Percentiles rank a stretch among this genome's conserved stretches.
Evolutionary conservation across 2,329 filamentous ascomycete species (phyloP).

Genomic region (Stachybotrys chlorohalonatus): DNA sequence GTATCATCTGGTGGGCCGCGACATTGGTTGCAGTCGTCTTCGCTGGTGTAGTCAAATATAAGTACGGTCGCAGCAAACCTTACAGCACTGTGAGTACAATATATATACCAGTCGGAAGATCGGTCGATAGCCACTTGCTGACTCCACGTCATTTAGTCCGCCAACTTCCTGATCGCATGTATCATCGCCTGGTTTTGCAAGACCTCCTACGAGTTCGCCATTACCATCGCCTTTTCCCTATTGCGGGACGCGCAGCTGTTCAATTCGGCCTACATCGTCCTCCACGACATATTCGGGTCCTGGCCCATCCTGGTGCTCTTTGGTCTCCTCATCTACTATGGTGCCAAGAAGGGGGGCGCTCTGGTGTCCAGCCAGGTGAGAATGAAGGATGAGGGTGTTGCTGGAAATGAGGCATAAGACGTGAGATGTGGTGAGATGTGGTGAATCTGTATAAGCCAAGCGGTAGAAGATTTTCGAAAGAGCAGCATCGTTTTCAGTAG

Average conservation of each 20-base stretch:
- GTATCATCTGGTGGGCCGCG: background rate
- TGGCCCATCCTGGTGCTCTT: slow-evolving; percentile 17
- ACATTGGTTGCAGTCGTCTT: background rate
- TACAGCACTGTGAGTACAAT: background rate
- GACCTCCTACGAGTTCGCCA: background rate
- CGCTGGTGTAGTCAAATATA: background rate
- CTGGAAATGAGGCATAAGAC: too few relatives aligned
- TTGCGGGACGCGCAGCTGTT: background rate
- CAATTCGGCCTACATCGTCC: slow-evolving; percentile 7
- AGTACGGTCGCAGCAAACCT: background rate
- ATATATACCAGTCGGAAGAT: too few relatives aligned
- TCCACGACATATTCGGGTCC: slow-evolving; percentile 12
- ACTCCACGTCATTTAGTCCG: background rate
- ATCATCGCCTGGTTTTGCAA: background rate
- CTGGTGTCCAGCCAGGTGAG: slow-evolving; percentile 13
- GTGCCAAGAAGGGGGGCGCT: slow-evolving; percentile 14
- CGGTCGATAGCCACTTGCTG: too few relatives aligned
- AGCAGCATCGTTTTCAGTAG: too few relatives aligned
- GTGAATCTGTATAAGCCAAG: too few relatives aligned
- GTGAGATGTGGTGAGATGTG: too few relatives aligned
- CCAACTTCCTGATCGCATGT: background rate
- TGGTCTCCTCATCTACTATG: slow-evolving; percentile 16
- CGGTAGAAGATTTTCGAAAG: too few relatives aligned
- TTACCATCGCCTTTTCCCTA: background rate
- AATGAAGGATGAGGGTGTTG: background rate